phyloP scores from a whole-genome alignment of 2,329 filamentous ascomycete genomes.

The Dendrostoma leiphaemia region DNA sequence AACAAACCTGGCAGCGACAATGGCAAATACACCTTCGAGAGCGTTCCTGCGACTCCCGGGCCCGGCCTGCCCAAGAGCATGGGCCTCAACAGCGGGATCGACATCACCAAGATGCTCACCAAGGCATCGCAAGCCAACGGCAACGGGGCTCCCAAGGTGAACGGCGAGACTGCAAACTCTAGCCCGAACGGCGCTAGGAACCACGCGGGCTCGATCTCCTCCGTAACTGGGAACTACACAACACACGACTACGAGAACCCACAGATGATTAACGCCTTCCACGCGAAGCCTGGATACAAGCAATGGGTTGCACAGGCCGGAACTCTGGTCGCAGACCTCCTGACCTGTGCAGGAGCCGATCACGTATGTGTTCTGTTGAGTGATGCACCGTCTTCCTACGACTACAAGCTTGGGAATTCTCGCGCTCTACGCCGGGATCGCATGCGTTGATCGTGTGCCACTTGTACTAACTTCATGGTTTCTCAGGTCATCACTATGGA shows the following conservation, averaged over 20 bases:
- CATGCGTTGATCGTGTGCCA: not conserved
- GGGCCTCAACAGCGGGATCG: constrained; percentile 65
- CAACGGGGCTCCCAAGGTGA: constrained; percentile 34
- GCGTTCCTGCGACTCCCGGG: constrained; percentile 80
- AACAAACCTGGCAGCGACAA: constrained; percentile 59
- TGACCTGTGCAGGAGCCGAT: constrained; percentile 93
- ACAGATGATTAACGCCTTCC: constrained; percentile 55
- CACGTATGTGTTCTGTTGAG: constrained; percentile 56
- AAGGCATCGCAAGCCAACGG: constrained; percentile 60
- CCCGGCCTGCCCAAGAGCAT: constrained; percentile 67
- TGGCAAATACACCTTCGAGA: constrained; percentile 83
- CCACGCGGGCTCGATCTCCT: constrained; percentile 39
- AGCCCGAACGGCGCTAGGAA: constrained; percentile 36
- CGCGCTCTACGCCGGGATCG: too few species aligned
- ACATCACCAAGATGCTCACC: constrained; percentile 72
- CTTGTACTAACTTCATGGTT: constrained; percentile 8
- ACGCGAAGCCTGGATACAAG: constrained; percentile 90
- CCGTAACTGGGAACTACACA: constrained; percentile 48
- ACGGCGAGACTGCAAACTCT: constrained; percentile 27
- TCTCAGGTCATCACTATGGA: constrained; percentile 86
- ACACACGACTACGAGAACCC: constrained; percentile 66
- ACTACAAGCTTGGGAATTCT: not conserved
- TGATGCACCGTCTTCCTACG: not conserved
- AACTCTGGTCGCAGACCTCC: constrained; percentile 87
- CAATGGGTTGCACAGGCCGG: constrained; percentile 98